These are phyloP conservation scores for Allomyces macrogynus DNA, from an alignment of 192 early-diverging fungal species.

Conservation along the genomic window DNA sequence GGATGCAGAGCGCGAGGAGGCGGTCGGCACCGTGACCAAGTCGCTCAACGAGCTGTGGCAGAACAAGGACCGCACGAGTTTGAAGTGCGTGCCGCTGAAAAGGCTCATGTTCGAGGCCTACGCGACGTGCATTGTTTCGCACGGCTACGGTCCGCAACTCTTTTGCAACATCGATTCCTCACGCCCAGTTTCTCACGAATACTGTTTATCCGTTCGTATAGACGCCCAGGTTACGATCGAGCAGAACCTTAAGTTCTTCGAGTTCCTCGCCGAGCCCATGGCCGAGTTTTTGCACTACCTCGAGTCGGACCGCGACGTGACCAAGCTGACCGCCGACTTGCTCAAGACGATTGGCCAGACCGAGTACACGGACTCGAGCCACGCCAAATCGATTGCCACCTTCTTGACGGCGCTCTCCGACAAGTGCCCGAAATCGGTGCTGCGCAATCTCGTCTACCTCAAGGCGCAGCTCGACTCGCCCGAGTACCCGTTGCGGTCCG, in stretches of 20 bases:
- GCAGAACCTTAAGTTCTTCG: conserved; percentile 67
- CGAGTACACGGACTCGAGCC: conserved; percentile 15
- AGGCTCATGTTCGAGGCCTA: not conserved
- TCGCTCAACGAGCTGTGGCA: not conserved
- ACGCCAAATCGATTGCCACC: not conserved
- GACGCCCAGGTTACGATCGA: conserved; percentile 53
- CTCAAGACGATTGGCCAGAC: conserved; percentile 40
- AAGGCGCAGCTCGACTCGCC: conserved; percentile 63
- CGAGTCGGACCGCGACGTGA: conserved; percentile 34
- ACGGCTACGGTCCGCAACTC: not conserved
- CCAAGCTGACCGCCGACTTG: conserved; percentile 51
- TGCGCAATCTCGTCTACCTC: conserved; percentile 59
- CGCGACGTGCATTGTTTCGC: not conserved
- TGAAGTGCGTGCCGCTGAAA: not conserved
- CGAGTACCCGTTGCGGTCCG: conserved; percentile 63
- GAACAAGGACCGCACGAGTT: not conserved
- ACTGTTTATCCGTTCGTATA: conserved; percentile 1
- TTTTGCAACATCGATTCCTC: not conserved
- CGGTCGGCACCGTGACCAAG: not conserved
- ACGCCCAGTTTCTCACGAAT: too few species aligned
- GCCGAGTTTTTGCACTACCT: conserved; percentile 49
- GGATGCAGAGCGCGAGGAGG: not conserved
- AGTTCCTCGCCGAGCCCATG: conserved; percentile 63
- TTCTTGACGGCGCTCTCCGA: conserved; percentile 39
- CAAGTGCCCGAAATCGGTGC: conserved; percentile 59